These are phyloP conservation scores for Lentinula sp. DNA, from an alignment of 768 basidiomycete species.

Conservation along the genomic window DNA sequence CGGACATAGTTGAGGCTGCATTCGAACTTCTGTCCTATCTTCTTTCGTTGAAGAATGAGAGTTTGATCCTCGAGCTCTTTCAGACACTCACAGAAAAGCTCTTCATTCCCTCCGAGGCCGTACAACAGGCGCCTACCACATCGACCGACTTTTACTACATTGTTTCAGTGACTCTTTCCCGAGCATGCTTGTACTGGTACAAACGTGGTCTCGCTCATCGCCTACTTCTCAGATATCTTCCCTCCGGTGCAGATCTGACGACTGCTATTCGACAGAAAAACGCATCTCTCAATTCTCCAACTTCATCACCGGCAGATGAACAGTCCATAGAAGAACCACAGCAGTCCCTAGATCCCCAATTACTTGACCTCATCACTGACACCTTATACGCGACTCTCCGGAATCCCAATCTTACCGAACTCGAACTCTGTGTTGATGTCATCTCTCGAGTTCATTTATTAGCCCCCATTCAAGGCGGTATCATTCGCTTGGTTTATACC, in stretches of 20 bases:
- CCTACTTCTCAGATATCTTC: conserved; percentile 29
- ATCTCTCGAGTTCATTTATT: conserved; percentile 31
- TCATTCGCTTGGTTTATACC: conserved; percentile 43
- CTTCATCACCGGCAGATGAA: neutral
- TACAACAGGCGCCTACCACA: conserved; percentile 30
- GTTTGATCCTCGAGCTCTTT: conserved; percentile 40
- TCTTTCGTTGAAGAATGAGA: conserved; percentile 24
- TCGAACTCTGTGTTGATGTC: conserved; percentile 33
- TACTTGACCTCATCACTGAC: conserved; percentile 34
- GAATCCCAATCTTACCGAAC: conserved; percentile 25
- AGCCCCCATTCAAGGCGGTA: conserved; percentile 32
- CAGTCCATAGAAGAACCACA: neutral
- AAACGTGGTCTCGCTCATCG: conserved; percentile 39
- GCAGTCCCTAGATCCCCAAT: conserved; percentile 12
- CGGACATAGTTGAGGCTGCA: conserved; percentile 28
- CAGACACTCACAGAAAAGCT: conserved; percentile 37
- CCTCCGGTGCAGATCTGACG: neutral
- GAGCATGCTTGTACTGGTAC: conserved; percentile 49
- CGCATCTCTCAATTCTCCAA: neutral
- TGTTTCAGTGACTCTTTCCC: conserved; percentile 41
- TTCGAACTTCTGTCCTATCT: conserved; percentile 41
- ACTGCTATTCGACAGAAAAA: neutral
- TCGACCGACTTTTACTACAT: conserved; percentile 39
- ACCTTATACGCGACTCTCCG: conserved; percentile 37
- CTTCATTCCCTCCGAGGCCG: conserved; percentile 41